These are phyloP conservation scores for Penicillium maclennaniae DNA, from an alignment of 495 filamentous ascomycete species.

Conservation along the genomic window DNA sequence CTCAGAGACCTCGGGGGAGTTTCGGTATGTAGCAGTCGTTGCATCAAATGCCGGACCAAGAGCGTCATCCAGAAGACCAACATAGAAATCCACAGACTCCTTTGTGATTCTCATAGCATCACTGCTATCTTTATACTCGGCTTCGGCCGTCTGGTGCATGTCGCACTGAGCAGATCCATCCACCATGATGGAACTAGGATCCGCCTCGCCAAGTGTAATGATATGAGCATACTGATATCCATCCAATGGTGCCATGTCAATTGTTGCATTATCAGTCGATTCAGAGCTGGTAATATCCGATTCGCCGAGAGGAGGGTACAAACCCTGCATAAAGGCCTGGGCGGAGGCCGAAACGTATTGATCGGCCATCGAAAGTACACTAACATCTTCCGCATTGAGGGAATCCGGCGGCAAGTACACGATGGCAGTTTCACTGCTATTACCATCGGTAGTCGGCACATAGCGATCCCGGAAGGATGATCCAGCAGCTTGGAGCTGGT, in stretches of 20 bases:
- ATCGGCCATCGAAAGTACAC: constrained; percentile 44
- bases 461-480: constrained; percentile 58
- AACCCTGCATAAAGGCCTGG: constrained; percentile 72
- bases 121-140: constrained; percentile 35
- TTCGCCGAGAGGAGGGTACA: constrained; percentile 66
- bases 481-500: constrained; percentile 60
- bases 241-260: constrained; percentile 54
- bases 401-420: constrained; percentile 37
- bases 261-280: constrained; percentile 52
- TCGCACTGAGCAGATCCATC: constrained; percentile 57
- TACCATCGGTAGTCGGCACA: constrained; percentile 36
- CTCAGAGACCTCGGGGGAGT: constrained; percentile 63
- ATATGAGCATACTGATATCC: constrained; percentile 75
- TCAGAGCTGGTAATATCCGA: constrained; percentile 37
- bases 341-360: constrained; percentile 56
- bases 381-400: constrained; percentile 46
- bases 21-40: constrained; percentile 47
- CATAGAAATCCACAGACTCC: constrained; percentile 49
- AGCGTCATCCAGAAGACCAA: constrained; percentile 34
- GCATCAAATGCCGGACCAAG: constrained; percentile 34
- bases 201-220: constrained; percentile 43
- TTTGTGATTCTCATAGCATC: constrained; percentile 34
- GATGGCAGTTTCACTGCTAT: constrained; percentile 35
- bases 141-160: constrained; percentile 32
- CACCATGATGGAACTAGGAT: constrained; percentile 55